Evolutionary conservation across 257 asterid genomes (phyloP).

Genomic region (Rehmannia glutinosa): DNA sequence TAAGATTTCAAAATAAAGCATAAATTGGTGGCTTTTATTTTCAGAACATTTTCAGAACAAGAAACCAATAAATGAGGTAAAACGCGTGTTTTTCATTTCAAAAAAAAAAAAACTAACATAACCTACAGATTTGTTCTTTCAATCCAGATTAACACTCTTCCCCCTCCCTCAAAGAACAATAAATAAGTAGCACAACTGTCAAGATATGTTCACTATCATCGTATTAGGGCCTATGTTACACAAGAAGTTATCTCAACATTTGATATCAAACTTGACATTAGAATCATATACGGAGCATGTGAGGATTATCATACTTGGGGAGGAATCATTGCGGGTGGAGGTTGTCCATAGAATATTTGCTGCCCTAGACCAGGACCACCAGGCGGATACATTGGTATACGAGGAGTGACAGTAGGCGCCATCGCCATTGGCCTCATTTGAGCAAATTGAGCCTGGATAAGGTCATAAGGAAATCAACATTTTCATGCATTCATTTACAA

Average conservation of each 20-base stretch:
- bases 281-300: background rate
- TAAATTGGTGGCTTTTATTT: background rate
- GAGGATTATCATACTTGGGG: slow-evolving; percentile 51
- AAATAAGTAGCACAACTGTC: background rate
- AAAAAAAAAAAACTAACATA: background rate
- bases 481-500: background rate
- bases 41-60: background rate
- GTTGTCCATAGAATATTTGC: slow-evolving; percentile 84
- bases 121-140: background rate
- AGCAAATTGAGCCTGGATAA: slow-evolving; percentile 78
- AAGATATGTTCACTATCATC: background rate
- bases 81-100: background rate
- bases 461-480: slow-evolving; percentile 1
- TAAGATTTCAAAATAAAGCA: background rate
- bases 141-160: background rate
- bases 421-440: slow-evolving; percentile 80
- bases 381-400: slow-evolving; percentile 62
- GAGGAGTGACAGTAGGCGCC: slow-evolving; percentile 71
- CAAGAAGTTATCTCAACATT: background rate
- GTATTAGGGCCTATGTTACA: background rate
- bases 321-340: slow-evolving; percentile 74
- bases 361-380: slow-evolving; percentile 95
- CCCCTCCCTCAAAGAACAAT: background rate
- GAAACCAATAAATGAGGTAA: background rate
- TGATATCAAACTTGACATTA: background rate